Evolutionary conservation across 345 rosid genomes (phyloP), one percentile per base, ranked within the genome.

Genomic region (Hibiscus trionum): DNA sequence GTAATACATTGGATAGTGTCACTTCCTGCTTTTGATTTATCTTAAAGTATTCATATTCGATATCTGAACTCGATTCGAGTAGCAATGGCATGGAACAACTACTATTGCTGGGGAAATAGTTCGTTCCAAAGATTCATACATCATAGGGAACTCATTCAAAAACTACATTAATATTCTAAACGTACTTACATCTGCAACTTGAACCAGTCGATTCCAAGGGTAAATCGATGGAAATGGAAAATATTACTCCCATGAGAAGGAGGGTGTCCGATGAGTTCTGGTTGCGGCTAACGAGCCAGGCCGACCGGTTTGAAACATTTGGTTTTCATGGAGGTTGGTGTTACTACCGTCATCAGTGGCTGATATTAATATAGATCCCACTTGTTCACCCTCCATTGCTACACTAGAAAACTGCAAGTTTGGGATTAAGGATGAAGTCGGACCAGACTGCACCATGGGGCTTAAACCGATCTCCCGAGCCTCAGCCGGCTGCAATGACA

Each of bases 241-340:
- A 49, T 14, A 72, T 73, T 83, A 83, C 87, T 84, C 83, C 94
- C 90, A 89, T 7, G 88, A 80, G 86, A 83, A 87, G 58, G 87
- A 80, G 53, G 81, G 83, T 11, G 83, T 82, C 33, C 77, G 89
- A 57, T 78, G 84, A 75, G 84, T 70, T 26, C 76, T 83, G 75
- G 50, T 74, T 15, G 84, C 77, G 33, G 93, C 79, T 65, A 85
- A 76, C 47, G 55, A 50, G n/a, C 79, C 86, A 29, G 82, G 85
- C 24, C 73, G 76, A 37, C 67, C 80, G 5, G 64, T 70, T 59
- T 79, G 80, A 70, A 80, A 80, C 68, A 77, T 56, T 33, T 73
- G 77, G 16, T 79, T 84, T 58, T 74, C 69, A 61, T 76, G 79
- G 44, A 75, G 73, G 68, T 73, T 72, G 71, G 72, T 70, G 49